phyloP scores from a whole-genome alignment of 371 early-diverging fungal genomes.

The Rozella allomycis region DNA sequence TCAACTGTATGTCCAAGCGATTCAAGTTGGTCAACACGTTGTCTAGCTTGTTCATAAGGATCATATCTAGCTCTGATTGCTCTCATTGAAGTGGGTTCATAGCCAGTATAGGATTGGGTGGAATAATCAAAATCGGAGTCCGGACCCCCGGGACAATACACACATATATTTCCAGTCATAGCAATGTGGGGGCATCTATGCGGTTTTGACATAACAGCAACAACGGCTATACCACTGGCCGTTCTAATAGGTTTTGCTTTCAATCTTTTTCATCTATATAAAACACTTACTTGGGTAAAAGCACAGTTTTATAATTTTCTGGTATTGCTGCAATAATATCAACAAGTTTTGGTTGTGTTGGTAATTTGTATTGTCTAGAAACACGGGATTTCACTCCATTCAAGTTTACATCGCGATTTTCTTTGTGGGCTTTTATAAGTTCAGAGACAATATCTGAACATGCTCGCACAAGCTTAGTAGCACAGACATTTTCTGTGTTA shows the following conservation, averaged over 20 bases:
- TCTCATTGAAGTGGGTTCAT: slow-evolving; percentile 99
- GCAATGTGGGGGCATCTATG: slow-evolving; percentile 99
- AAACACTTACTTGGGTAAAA: slow-evolving; percentile 70
- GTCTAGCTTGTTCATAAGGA: slow-evolving; percentile 92
- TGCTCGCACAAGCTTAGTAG: slow-evolving; percentile 8
- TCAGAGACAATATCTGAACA: slow-evolving; percentile 78
- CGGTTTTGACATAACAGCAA: slow-evolving; percentile 99
- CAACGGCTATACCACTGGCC: slow-evolving; percentile 97
- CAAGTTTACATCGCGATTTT: slow-evolving; percentile 53
- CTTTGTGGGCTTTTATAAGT: slow-evolving; percentile 41
- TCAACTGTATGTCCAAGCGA: slow-evolving; percentile 91
- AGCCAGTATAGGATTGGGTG: slow-evolving; percentile 99
- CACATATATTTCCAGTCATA: slow-evolving; percentile 99
- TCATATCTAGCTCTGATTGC: slow-evolving; percentile 98
- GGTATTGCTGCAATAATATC: slow-evolving; percentile 98
- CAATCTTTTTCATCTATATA: too few relatives aligned
- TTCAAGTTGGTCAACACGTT: slow-evolving; percentile 87
- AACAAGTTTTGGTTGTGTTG: slow-evolving; percentile 81
- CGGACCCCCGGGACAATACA: slow-evolving; percentile 99
- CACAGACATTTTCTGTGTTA: too few relatives aligned
- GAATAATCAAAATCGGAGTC: slow-evolving; percentile 99
- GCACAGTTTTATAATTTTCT: slow-evolving; percentile 58
- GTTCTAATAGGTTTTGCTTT: slow-evolving; percentile 97
- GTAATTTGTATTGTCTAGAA: slow-evolving; percentile 51
- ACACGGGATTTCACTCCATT: slow-evolving; percentile 57